Conservation (phyloP, 176 grass and related monocot species). For the Triticum timopheevii region DNA sequence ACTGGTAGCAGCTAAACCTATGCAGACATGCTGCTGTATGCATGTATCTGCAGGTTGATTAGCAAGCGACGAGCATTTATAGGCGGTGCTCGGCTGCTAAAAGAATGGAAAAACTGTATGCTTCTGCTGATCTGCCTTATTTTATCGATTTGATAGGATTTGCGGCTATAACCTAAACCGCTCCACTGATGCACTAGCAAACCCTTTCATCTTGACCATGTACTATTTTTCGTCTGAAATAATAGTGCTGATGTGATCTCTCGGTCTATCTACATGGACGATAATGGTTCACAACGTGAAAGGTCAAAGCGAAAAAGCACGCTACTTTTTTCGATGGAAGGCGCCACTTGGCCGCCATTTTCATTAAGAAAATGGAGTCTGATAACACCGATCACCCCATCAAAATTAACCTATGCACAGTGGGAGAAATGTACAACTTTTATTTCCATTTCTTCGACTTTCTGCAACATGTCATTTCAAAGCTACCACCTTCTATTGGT, state of each 20-base stretch:
- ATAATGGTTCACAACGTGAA: slow-evolving; percentile 10
- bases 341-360: no score
- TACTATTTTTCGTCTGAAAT: no score
- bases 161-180: neutral
- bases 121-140: no score
- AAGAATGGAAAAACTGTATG: no score
- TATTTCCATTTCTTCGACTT: no score
- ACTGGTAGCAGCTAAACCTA: neutral
- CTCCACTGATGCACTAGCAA: slow-evolving; percentile 6
- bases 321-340: neutral
- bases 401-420: no score
- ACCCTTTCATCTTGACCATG: neutral
- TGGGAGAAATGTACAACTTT: no score
- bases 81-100: neutral
- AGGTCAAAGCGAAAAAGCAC: slow-evolving; percentile 18
- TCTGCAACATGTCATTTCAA: no score
- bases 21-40: neutral
- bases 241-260: neutral
- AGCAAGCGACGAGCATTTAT: neutral
- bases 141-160: no score
- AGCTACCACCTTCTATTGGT: no score
- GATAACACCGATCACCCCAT: no score
- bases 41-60: neutral
- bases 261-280: neutral
- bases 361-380: no score